Conservation (phyloP, 176 grass and related monocot genomes). For the Typha latifolia region DNA sequence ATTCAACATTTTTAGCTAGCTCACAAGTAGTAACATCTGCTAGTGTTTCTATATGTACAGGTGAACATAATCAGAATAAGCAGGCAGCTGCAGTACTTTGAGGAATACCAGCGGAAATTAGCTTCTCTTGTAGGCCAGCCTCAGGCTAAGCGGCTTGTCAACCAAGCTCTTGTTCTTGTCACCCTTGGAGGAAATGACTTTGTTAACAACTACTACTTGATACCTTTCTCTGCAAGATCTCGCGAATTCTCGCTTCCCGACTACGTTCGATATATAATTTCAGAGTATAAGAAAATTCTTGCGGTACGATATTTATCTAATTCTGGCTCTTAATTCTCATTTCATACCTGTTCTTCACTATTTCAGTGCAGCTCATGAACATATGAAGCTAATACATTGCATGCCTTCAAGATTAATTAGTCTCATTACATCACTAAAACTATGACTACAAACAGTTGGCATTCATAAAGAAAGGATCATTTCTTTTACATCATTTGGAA, state of each 20-base stretch:
- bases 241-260: constrained; percentile 15
- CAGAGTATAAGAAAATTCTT: constrained; percentile 20
- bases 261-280: constrained; percentile 14
- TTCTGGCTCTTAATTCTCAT: no score
- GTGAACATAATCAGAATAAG: constrained; percentile 12
- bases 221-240: constrained; percentile 19
- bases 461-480: no score
- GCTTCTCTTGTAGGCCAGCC: not conserved
- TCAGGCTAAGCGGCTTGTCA: constrained; percentile 11
- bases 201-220: constrained; percentile 25
- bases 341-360: no score
- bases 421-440: no score
- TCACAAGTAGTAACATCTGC: no score
- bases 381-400: no score
- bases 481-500: no score
- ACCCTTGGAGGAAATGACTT: constrained; percentile 25
- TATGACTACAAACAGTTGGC: no score
- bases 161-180: constrained; percentile 14
- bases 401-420: no score
- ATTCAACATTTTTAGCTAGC: not conserved
- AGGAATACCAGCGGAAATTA: constrained; percentile 14
- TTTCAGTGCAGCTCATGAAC: no score
- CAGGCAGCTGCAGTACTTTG: constrained; percentile 9
- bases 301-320: not conserved
- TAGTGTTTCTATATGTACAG: not conserved